Conservation (phyloP, 352 stramenopile species). For the Phytophthora hybrid region DNA sequence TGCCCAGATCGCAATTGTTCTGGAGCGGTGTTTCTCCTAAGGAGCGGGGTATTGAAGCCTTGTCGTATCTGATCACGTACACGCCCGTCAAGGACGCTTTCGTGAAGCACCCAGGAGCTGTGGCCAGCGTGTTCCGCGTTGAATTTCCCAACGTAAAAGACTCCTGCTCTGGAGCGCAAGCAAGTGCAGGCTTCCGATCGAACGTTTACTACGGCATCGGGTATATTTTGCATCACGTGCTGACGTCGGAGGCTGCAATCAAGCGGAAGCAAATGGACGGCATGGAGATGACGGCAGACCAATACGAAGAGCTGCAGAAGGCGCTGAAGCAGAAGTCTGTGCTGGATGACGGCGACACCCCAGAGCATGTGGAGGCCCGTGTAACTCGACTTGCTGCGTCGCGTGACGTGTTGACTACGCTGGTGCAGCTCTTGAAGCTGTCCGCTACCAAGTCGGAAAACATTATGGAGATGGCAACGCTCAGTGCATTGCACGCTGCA, state of each 20-base stretch:
- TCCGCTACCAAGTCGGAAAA: slow-evolving; percentile 78
- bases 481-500: slow-evolving; percentile 74
- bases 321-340: slow-evolving; percentile 95
- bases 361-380: slow-evolving; percentile 71
- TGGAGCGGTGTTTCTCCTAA: slow-evolving; percentile 80
- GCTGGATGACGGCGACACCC: slow-evolving; percentile 91
- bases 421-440: slow-evolving; percentile 85
- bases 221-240: slow-evolving; percentile 94
- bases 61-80: slow-evolving; percentile 88
- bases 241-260: slow-evolving; percentile 94
- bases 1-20: slow-evolving; percentile 53
- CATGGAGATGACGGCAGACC: slow-evolving; percentile 97
- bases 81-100: slow-evolving; percentile 85
- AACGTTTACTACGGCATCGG: slow-evolving; percentile 95
- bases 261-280: slow-evolving; percentile 96
- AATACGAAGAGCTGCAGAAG: slow-evolving; percentile 98
- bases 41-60: slow-evolving; percentile 82
- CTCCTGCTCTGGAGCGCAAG: slow-evolving; percentile 14
- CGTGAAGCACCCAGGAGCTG: slow-evolving; percentile 57
- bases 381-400: slow-evolving; percentile 64
- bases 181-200: slow-evolving; percentile 69
- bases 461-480: slow-evolving; percentile 77
- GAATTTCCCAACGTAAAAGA: slow-evolving; percentile 64
- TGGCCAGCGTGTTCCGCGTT: slow-evolving; percentile 77
- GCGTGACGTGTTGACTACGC: slow-evolving; percentile 70